Conservation (phyloP, 1,139 yeast genomes). For the Suhomyces bolitotheri region DNA sequence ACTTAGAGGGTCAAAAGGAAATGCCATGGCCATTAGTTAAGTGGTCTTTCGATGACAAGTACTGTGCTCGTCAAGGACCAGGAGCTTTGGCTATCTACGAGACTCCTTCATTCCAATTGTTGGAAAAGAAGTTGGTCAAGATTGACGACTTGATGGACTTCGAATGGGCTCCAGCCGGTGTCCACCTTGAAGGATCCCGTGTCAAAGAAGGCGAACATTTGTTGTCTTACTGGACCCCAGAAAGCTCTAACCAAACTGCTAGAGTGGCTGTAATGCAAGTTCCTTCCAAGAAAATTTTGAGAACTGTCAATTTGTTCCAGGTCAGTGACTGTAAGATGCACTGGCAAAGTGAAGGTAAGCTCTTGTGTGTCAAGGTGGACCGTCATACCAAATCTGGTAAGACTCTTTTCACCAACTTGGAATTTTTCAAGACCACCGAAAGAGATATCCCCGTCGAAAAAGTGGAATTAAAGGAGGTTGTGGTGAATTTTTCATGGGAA, state of each 20-base stretch:
- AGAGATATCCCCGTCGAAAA: conserved; percentile 94
- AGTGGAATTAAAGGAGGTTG: conserved; percentile 87
- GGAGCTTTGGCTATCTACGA: conserved; percentile 89
- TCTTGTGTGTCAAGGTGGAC: conserved; percentile 90
- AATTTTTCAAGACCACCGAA: conserved; percentile 84
- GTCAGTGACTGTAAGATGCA: conserved; percentile 88
- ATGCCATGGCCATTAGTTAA: conserved; percentile 97
- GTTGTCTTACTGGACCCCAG: conserved; percentile 97
- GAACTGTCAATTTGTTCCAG: conserved; percentile 93
- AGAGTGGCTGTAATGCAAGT: conserved; percentile 90
- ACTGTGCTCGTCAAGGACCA: conserved; percentile 94
- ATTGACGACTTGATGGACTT: conserved; percentile 87
- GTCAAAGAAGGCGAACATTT: conserved; percentile 60
- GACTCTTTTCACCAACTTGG: conserved; percentile 87
- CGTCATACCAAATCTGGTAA: conserved; percentile 96
- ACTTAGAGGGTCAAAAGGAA: conserved; percentile 64
- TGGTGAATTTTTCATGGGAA: conserved; percentile 92
- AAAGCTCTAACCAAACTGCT: conserved; percentile 87
- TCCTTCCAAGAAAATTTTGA: conserved; percentile 77
- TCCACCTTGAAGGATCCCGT: conserved; percentile 59
- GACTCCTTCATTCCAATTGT: conserved; percentile 64
- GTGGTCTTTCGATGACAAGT: conserved; percentile 93
- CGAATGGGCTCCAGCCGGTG: conserved; percentile 93
- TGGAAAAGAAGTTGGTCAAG: conserved; percentile 84
- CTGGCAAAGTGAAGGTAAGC: conserved; percentile 91